phyloP scores from a whole-genome alignment of 768 basidiomycete genomes.

The Tubosaeta sp. region DNA sequence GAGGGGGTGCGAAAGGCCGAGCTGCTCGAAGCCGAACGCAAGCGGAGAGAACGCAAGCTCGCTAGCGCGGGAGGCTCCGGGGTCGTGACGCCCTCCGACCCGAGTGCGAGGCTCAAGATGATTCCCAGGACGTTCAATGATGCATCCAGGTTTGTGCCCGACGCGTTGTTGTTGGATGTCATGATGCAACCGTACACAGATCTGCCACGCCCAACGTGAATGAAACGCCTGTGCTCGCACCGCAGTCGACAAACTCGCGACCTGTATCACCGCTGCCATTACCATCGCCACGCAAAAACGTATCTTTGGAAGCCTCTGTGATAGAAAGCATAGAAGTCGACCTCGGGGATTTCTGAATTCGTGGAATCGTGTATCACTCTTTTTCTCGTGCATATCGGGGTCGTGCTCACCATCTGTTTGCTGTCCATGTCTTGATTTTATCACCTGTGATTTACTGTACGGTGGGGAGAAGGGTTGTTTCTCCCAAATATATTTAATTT shows the following conservation, averaged over 20 bases:
- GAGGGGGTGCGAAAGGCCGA: constrained; percentile 81
- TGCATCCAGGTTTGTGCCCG: constrained; percentile 53
- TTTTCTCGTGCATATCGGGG: not conserved
- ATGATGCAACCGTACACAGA: constrained; percentile 22
- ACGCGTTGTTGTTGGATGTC: constrained; percentile 11
- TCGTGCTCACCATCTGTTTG: not conserved
- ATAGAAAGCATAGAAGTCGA: constrained; percentile 71
- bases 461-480: not conserved
- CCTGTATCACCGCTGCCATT: constrained; percentile 35
- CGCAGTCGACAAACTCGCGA: constrained; percentile 26
- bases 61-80: constrained; percentile 37
- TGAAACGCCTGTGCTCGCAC: constrained; percentile 38
- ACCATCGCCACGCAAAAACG: constrained; percentile 30
- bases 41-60: constrained; percentile 62
- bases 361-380: constrained; percentile 2
- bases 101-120: constrained; percentile 66
- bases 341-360: constrained; percentile 65
- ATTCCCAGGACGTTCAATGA: constrained; percentile 54
- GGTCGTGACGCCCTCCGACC: constrained; percentile 45
- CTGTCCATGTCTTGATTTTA: not conserved
- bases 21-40: constrained; percentile 61
- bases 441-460: not conserved
- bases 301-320: constrained; percentile 49
- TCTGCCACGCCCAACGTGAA: constrained; percentile 47
- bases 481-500: not conserved